These are phyloP conservation scores for Durotheca rogersii DNA, from an alignment of 495 filamentous ascomycete genomes.

Conservation along the genomic window DNA sequence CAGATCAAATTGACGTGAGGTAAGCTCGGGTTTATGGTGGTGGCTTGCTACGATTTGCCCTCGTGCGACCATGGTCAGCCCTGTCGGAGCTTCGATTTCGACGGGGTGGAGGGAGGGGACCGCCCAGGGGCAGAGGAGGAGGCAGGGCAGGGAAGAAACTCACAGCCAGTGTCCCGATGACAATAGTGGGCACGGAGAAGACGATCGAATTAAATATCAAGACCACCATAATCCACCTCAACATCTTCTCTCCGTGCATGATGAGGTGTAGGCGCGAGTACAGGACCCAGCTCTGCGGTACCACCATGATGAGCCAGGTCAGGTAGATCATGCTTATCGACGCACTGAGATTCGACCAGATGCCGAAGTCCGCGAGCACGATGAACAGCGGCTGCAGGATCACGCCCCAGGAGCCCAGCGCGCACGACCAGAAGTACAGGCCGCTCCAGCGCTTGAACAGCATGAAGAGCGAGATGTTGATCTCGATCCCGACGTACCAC, in stretches of 20 bases:
- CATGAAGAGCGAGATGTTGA: conserved; percentile 56
- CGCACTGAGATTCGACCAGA: conserved; percentile 28
- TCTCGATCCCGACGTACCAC: conserved; percentile 58
- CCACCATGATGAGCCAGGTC: conserved; percentile 38
- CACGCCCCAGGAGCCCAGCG: conserved; percentile 50
- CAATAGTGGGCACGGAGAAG: conserved; percentile 33
- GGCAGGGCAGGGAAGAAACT: conserved; percentile 24
- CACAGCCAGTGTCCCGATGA: conserved; percentile 40
- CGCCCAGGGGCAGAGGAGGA: too few species aligned
- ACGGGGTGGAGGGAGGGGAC: too few species aligned
- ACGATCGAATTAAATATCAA: conserved; percentile 33
- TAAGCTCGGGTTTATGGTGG: conserved; percentile 7
- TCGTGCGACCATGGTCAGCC: too few species aligned
- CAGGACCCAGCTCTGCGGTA: conserved; percentile 37
- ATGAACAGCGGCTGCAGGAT: conserved; percentile 41
- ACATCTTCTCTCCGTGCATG: conserved; percentile 22
- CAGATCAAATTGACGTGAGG: conserved; percentile 27
- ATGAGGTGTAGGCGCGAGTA: conserved; percentile 47
- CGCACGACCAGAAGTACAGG: conserved; percentile 60
- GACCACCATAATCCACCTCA: conserved; percentile 25
- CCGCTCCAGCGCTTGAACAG: conserved; percentile 55
- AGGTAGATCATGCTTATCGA: conserved; percentile 38
- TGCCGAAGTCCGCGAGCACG: conserved; percentile 38
- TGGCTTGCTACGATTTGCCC: conserved; percentile 15
- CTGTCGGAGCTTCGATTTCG: too few species aligned